Evolutionary conservation across 2,329 filamentous ascomycete species (phyloP), one percentile per base, ranked within the genome.

Genomic region (Verticillium dahliae): DNA sequence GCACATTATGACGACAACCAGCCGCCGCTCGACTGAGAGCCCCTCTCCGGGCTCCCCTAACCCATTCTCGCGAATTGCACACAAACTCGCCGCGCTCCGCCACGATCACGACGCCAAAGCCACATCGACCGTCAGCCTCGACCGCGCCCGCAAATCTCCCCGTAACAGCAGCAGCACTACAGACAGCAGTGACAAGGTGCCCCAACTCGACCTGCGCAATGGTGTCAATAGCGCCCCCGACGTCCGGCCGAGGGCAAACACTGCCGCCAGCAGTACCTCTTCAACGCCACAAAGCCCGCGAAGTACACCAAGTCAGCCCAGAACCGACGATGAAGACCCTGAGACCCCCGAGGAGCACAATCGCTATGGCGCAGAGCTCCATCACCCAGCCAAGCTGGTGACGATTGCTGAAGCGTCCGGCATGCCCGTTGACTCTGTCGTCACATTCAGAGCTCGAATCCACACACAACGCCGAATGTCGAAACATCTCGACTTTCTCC

Each of bases 391-490:
- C 27, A 60, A 62, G 56, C 22, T 65, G 15, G 54, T 59, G 14
- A 64, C 64, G 38, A 62, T 65, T 5, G 62, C 54, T 13, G 62
- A 65, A 55, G 64, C 52, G 1, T 54, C 55, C 38, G 35, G 60
- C 39, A n/a, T 61, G 60, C 63, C n/a, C 27, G 14, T 67, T 34
- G 76, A 75, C 54, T 74, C 73, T 18, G 73, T 75, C 57, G 74
- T 79, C 57, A 76, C 73, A 59, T 78, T 79, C 63, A 71, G 76
- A 61, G 77, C 75, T 41, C 88, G 91, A 38, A 79, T 95, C 22
- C 90, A 94, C 73, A 91, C 92, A 61, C 82, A 95, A 62, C 87
- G 93, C 56, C 89, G 89, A 68, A 84, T 97, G 78, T 94, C 91
- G 71, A 84, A 90, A 68, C 89, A 90, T 67, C 81, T 97, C 38